Base-by-base conservation (phyloP, 164 flowering plant genomes). In the Akebia trifoliata region DNA sequence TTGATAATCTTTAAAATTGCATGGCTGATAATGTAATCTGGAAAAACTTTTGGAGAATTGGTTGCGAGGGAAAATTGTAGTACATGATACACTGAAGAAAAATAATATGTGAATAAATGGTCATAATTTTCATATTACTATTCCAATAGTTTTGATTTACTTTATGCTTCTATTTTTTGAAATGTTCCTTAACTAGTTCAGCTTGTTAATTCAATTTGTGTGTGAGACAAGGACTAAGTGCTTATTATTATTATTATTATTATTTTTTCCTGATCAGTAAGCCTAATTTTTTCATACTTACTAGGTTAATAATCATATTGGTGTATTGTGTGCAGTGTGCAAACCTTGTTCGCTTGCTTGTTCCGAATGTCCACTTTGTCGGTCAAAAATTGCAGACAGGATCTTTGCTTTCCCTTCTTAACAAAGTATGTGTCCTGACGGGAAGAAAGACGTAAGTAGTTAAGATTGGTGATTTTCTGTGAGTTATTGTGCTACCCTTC, bases 301-400 rank as follows among this genome's bases (percentile, higher is more conserved):
- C n/a, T n/a, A n/a, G n/a, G 20, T 35, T 29, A 28, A 28, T 18
- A 42, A 37, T 30, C 20, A 54, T 9, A 10, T 42, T 45, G 6
- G 30, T 39, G 11, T 49, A 46, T 35, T 14, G 1, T 54, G 31
- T 80, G 86, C 94, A 93, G 99, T 93, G 72, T 93, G 99, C 76
- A 86, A 87, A 76, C 76, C 89, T 51, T 90, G 99, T 72, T 90
- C 99, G 6, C 83, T 90, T 66, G 97, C 92, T 32, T 90, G 99
- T 74, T 72, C 85, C 0, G 98, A 93, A 72, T 93, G 99, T 53
- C 99, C 96, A 24, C 75, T 90, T 62, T 93, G 99, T 67, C 87
- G 97, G 45, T 78, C 90, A 67, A 82, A 75, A 71, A 90, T 93
- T 61, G 73, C 79, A 24, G 99, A 93, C 75, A 81, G 95, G 73